Evolutionary conservation across 1,284 basidiomycete species (phyloP).

Genomic region (Rhodotorula sp.): DNA sequence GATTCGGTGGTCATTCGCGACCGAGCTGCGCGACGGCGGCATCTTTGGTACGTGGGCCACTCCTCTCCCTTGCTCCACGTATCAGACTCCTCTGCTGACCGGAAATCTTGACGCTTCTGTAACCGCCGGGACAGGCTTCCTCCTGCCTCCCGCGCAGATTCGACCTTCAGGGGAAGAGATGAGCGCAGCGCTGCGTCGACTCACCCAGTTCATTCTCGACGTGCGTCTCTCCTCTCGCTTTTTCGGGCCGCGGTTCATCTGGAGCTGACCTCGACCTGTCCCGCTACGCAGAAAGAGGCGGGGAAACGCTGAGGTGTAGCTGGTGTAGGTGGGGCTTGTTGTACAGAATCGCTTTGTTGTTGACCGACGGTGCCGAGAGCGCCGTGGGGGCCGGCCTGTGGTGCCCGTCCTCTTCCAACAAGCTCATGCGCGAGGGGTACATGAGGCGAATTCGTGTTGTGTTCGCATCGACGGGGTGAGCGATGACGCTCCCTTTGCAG

Average conservation of each 20-base stretch:
- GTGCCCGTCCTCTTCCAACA: too few relatives aligned
- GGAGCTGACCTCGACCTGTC: not conserved
- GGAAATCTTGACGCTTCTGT: too few relatives aligned
- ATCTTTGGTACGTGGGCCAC: constrained; percentile 58
- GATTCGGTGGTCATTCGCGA: constrained; percentile 73
- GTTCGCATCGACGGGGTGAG: too few relatives aligned
- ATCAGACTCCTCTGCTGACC: not conserved
- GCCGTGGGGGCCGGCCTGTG: too few relatives aligned
- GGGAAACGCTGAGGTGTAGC: not conserved
- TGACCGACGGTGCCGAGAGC: too few relatives aligned
- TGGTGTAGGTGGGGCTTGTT: too few relatives aligned
- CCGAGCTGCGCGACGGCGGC: constrained; percentile 77
- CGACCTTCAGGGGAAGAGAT: constrained; percentile 75
- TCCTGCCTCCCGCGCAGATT: constrained; percentile 70
- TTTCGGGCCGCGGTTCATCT: too few relatives aligned
- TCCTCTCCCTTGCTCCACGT: not conserved
- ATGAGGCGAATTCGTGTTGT: too few relatives aligned
- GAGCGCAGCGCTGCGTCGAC: constrained; percentile 62
- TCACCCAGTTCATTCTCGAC: constrained; percentile 64
- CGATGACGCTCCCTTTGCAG: too few relatives aligned
- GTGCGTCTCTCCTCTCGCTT: not conserved
- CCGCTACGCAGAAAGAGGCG: constrained; percentile 10
- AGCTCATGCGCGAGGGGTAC: too few relatives aligned
- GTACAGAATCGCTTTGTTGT: too few relatives aligned
- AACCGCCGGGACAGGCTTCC: constrained; percentile 55